Conservation (phyloP, 345 rosid genomes). For the Syzygium oleosum region DNA sequence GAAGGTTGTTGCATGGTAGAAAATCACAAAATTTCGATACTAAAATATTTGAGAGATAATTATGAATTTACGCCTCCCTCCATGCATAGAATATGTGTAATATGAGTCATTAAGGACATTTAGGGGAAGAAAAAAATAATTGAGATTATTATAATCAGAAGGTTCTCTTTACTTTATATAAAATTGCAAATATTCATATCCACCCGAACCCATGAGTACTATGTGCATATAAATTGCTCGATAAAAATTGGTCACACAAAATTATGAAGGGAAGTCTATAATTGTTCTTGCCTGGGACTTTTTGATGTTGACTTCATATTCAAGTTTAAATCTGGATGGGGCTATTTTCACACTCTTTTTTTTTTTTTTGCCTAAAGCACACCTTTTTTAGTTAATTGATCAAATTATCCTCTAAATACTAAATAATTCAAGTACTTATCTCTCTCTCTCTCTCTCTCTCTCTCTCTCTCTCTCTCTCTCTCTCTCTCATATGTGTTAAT, state of each 20-base stretch:
- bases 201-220: background rate
- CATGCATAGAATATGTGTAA: background rate
- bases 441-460: background rate
- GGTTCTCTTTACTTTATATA: background rate
- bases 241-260: background rate
- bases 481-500: too few species aligned
- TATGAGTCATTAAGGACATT: background rate
- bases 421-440: too few species aligned
- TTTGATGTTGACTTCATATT: background rate
- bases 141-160: background rate
- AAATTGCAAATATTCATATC: background rate
- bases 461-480: background rate
- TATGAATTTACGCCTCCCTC: background rate
- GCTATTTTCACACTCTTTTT: background rate
- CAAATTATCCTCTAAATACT: background rate
- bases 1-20: background rate
- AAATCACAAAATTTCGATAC: background rate
- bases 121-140: background rate
- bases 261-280: background rate
- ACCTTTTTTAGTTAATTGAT: too few species aligned
- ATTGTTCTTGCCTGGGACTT: background rate
- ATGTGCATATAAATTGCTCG: background rate
- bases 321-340: background rate
- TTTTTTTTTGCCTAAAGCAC: background rate
- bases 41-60: background rate